A percentile compares a stretch with the other conserved stretches of the same genome.
Conservation (phyloP, 2,329 filamentous ascomycete species). For the Xylaria sp. region DNA sequence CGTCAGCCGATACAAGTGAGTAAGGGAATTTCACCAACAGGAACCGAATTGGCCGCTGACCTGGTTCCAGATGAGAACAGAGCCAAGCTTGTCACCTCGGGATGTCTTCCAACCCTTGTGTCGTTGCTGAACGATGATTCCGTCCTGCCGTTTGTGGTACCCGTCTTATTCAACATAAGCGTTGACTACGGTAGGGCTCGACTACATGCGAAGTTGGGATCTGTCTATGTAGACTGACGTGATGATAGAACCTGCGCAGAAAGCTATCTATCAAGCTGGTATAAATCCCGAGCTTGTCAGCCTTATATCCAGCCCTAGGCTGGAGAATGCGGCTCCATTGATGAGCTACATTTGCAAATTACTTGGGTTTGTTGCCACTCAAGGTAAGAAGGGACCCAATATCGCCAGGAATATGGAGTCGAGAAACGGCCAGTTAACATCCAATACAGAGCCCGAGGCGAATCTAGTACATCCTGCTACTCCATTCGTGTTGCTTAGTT, state of each 20-base stretch:
- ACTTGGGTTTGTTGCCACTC: constrained; percentile 57
- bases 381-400: constrained; percentile 45
- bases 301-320: constrained; percentile 54
- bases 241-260: constrained; percentile 60
- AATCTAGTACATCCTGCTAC: constrained; percentile 52
- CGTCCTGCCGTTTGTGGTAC: constrained; percentile 59
- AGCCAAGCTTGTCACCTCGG: constrained; percentile 57
- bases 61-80: constrained; percentile 61
- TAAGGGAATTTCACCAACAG: neutral
- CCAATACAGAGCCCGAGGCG: constrained; percentile 51
- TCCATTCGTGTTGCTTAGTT: constrained; percentile 54
- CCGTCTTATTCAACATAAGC: constrained; percentile 67
- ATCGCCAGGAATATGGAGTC: neutral
- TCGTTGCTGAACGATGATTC: constrained; percentile 53
- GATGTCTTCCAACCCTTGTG: constrained; percentile 55
- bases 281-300: constrained; percentile 57
- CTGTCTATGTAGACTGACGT: constrained; percentile 25
- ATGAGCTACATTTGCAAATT: constrained; percentile 63
- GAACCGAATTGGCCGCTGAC: constrained; percentile 4
- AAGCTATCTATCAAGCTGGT: constrained; percentile 57
- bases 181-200: constrained; percentile 63
- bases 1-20: constrained; percentile 64
- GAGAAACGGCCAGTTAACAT: constrained; percentile 21
- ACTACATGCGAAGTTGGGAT: neutral
- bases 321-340: constrained; percentile 49